Evolutionary conservation across 2,329 filamentous ascomycete species (phyloP), one percentile per base, ranked within the genome.

Genomic region (Botrytis sinoallii): DNA sequence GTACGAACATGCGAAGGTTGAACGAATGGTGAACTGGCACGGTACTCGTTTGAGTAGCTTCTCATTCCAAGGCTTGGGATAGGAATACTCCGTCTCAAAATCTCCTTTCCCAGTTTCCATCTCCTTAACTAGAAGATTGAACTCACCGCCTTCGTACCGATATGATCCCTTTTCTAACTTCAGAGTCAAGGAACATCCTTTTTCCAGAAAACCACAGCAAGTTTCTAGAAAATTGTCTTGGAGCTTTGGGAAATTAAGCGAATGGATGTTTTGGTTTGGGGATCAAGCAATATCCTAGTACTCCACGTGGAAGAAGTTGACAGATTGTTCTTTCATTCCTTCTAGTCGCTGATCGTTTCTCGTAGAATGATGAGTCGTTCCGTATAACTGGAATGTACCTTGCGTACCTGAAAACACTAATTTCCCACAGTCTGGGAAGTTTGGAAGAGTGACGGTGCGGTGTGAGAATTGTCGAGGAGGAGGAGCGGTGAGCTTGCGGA

Each of bases 301-400:
- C 12, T 67, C 32, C 65, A 52, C 44, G 65, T 52, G 44, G 65
- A 52, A 40, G 65, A 52, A 52, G 44, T 67, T 67, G 65, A 67
- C 65, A 67, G 65, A 67, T 67, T 52, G 65, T 67, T 67, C 65
- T 52, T 67, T 67, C 44, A 38, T 18, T 67, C 25, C 42, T 67
- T 67, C 65, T 67, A 67, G 65, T 52, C 29, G 65, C 29, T 38
- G 69, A 71, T 71, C 69, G 38, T 38, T 61, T 61, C 59, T 38
- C 35, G 59, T 57, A 29, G 52, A 32, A 57, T 18, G 52, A 18
- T 32, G 57, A 29, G 35, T 40, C 57, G 68, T 70, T 63, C 55
- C 40, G 18, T 32, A 42, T 64, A 8, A 25, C 10, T 59, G 60
- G 46, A 44, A 67, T 25, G n/a, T 44, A 12, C 48, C 65, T 57